These are phyloP conservation scores for Madurella fahalii DNA, from an alignment of 2,329 filamentous ascomycete genomes.

Conservation along the genomic window DNA sequence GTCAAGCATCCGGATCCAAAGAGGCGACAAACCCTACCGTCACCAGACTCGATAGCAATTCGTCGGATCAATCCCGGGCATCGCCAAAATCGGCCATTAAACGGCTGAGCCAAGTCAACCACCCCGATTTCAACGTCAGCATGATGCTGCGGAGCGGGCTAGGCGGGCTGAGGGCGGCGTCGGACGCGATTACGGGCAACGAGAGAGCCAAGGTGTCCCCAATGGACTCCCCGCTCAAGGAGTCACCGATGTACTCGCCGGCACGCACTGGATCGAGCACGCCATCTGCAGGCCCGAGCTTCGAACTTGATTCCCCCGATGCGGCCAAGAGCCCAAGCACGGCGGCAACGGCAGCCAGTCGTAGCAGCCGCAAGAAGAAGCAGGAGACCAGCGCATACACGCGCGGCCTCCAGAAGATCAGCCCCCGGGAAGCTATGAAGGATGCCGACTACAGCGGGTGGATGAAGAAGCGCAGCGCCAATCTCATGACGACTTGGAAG, in stretches of 20 bases:
- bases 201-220: slow-evolving; percentile 53
- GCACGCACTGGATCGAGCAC: slow-evolving; percentile 73
- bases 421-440: slow-evolving; percentile 76
- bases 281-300: slow-evolving; percentile 61
- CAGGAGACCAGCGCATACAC: slow-evolving; percentile 94
- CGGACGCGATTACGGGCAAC: slow-evolving; percentile 61
- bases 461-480: slow-evolving; percentile 99
- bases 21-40: slow-evolving; percentile 54
- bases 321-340: slow-evolving; percentile 54
- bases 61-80: slow-evolving; percentile 33
- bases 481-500: slow-evolving; percentile 97
- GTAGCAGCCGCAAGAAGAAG: slow-evolving; percentile 67
- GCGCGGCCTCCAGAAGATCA: slow-evolving; percentile 75
- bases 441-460: slow-evolving; percentile 92
- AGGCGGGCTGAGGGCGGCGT: slow-evolving; percentile 80
- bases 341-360: slow-evolving; percentile 44
- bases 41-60: slow-evolving; percentile 54
- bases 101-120: slow-evolving; percentile 43
- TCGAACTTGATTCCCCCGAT: slow-evolving; percentile 74
- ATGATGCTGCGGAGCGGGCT: slow-evolving; percentile 50
- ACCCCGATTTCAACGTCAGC: slow-evolving; percentile 55
- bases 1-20: slow-evolving; percentile 49
- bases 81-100: slow-evolving; percentile 38
- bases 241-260: slow-evolving; percentile 58
- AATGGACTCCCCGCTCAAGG: slow-evolving; percentile 47